A percentile compares a stretch with the other conserved stretches of the same genome.
These are phyloP conservation scores for Porodaedalea pini DNA, from an alignment of 1,284 basidiomycete genomes.

Conservation along the genomic window DNA sequence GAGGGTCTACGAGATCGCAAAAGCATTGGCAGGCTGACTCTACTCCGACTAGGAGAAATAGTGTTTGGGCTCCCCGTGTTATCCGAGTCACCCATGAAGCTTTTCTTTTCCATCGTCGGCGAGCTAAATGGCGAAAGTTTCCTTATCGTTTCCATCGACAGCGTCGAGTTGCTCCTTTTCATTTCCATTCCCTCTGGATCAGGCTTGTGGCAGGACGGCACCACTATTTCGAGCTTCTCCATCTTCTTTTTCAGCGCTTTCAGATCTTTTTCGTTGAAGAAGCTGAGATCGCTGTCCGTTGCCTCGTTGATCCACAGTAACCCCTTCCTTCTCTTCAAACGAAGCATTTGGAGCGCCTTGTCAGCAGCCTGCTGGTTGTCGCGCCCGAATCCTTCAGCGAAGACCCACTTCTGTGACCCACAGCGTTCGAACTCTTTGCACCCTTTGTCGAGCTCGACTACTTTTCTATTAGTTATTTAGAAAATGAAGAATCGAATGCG, in stretches of 20 bases:
- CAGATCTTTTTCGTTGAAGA: background rate
- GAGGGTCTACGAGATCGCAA: no score
- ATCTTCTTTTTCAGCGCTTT: background rate
- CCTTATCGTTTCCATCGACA: background rate
- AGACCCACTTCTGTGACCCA: no score
- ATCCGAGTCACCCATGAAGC: background rate
- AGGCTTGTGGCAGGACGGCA: background rate
- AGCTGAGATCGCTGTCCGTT: background rate
- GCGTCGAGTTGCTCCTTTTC: background rate
- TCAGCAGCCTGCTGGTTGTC: background rate
- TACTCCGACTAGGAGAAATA: background rate
- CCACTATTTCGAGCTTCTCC: background rate
- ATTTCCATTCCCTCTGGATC: background rate
- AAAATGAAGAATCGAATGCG: no score
- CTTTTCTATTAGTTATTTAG: no score
- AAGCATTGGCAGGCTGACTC: no score
- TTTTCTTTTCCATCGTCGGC: background rate
- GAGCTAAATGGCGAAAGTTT: background rate
- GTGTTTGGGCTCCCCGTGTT: background rate
- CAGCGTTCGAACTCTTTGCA: background rate
- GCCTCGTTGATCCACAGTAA: background rate
- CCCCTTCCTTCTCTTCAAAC: background rate
- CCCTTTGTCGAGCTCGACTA: background rate
- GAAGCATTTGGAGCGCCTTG: background rate
- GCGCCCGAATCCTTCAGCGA: background rate